Evolutionary conservation across 768 basidiomycete species (phyloP).

Genomic region (Lactifluus subvellereus): DNA sequence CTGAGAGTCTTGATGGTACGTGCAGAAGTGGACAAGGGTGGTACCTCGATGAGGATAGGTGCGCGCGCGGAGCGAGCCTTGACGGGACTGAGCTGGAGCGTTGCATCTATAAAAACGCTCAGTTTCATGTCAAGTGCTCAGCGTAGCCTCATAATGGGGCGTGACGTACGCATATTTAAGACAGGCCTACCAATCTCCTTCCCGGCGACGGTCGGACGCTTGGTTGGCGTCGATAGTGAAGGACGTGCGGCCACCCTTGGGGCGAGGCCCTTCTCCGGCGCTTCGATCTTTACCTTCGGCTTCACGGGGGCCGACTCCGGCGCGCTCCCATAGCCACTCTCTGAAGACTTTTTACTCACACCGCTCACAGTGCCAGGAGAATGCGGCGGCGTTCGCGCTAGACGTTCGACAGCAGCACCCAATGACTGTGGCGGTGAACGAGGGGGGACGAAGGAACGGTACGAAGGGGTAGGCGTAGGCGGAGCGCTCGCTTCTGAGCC

Average conservation of each 20-base stretch:
- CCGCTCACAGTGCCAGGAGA: conserved; percentile 8
- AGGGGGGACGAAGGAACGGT: conserved; percentile 44
- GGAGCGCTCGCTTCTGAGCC: conserved; percentile 60
- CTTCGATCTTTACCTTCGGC: conserved; percentile 5
- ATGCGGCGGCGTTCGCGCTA: conserved; percentile 33
- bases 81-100: conserved; percentile 68
- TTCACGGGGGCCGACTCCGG: conserved; percentile 4
- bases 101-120: conserved; percentile 43
- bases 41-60: conserved; percentile 52
- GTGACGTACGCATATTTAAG: conserved; percentile 55
- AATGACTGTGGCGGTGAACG: conserved; percentile 64
- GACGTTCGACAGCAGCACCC: conserved; percentile 63
- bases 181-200: conserved; percentile 67
- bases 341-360: conserved; percentile 15
- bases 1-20: conserved; percentile 42
- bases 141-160: neutral
- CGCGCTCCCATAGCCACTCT: conserved; percentile 24
- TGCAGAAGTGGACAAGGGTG: conserved; percentile 5
- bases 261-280: neutral
- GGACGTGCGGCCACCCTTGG: neutral
- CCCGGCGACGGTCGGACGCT: conserved; percentile 33
- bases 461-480: conserved; percentile 41
- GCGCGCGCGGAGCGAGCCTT: conserved; percentile 54
- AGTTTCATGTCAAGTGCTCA: neutral
- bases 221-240: conserved; percentile 10